phyloP scores from a whole-genome alignment of 2,329 filamentous ascomycete species.

The Xylariaceae sp. region DNA sequence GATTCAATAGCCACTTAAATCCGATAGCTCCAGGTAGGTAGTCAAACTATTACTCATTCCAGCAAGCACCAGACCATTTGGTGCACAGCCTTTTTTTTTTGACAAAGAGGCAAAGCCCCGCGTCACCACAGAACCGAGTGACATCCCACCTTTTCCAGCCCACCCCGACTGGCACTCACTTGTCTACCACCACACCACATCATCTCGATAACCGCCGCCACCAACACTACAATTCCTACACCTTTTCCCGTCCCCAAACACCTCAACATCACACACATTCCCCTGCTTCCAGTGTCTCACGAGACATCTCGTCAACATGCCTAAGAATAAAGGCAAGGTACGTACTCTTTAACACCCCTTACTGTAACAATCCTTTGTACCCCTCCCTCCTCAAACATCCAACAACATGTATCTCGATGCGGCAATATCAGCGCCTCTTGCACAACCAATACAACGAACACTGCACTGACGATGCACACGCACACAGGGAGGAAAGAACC shows the following conservation, averaged over 20 bases:
- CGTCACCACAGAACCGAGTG: slow-evolving; percentile 19
- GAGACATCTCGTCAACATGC: slow-evolving; percentile 59
- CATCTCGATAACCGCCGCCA: slow-evolving; percentile 1
- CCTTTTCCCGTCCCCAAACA: neutral
- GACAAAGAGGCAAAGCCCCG: slow-evolving; percentile 23
- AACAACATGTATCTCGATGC: neutral
- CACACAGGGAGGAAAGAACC: slow-evolving; percentile 90
- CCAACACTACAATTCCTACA: neutral
- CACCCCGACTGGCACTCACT: slow-evolving; percentile 7
- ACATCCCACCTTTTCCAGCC: slow-evolving; percentile 21
- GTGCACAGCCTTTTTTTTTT: no score
- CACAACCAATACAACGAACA: slow-evolving; percentile 8
- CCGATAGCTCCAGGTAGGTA: no score
- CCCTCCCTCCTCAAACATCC: slow-evolving; percentile 2
- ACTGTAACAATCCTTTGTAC: slow-evolving; percentile 9
- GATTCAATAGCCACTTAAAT: no score
- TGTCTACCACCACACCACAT: slow-evolving; percentile 14
- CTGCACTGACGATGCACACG: slow-evolving; percentile 23
- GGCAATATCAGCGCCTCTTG: slow-evolving; percentile 10
- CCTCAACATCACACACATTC: slow-evolving; percentile 1
- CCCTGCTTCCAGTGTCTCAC: neutral
- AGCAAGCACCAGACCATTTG: no score
- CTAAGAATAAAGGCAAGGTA: slow-evolving; percentile 99
- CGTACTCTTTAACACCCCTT: slow-evolving; percentile 26
- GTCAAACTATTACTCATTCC: no score